These are phyloP conservation scores for Aspergillus leporis DNA, from an alignment of 495 filamentous ascomycete genomes.

Conservation along the genomic window DNA sequence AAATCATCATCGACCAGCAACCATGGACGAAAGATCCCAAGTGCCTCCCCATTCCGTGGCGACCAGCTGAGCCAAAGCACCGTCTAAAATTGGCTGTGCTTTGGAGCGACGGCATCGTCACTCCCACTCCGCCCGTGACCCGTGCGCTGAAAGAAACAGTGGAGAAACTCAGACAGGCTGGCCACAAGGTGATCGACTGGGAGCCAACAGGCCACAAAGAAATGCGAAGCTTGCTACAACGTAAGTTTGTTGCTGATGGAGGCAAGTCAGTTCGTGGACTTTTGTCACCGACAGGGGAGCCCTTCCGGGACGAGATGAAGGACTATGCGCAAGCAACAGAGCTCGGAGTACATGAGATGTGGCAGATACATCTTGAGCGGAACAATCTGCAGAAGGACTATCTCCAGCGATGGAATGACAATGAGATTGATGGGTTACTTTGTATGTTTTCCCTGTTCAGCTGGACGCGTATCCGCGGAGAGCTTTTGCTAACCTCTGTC, in stretches of 20 bases:
- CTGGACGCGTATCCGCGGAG: not conserved
- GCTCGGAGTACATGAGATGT: conserved; percentile 31
- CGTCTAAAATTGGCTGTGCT: conserved; percentile 59
- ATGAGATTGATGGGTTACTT: conserved; percentile 12
- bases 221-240: conserved; percentile 45
- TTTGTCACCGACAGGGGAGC: conserved; percentile 44
- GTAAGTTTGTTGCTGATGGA: conserved; percentile 48
- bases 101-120: conserved; percentile 61
- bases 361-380: conserved; percentile 39
- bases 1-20: conserved; percentile 30
- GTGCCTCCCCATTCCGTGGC: conserved; percentile 47
- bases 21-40: conserved; percentile 46
- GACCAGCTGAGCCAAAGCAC: conserved; percentile 9
- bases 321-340: conserved; percentile 33
- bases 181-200: conserved; percentile 20
- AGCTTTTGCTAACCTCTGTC: not conserved
- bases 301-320: conserved; percentile 48
- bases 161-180: conserved; percentile 38
- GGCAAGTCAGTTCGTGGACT: conserved; percentile 42
- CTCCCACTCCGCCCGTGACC: conserved; percentile 62
- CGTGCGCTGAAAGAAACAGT: conserved; percentile 53
- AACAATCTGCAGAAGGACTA: conserved; percentile 44
- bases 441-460: conserved; percentile 10
- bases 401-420: conserved; percentile 43
- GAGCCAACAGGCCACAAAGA: conserved; percentile 28